These are phyloP conservation scores for Diddensiella transvaalensis DNA, from an alignment of 805 yeast species.

Conservation along the genomic window DNA sequence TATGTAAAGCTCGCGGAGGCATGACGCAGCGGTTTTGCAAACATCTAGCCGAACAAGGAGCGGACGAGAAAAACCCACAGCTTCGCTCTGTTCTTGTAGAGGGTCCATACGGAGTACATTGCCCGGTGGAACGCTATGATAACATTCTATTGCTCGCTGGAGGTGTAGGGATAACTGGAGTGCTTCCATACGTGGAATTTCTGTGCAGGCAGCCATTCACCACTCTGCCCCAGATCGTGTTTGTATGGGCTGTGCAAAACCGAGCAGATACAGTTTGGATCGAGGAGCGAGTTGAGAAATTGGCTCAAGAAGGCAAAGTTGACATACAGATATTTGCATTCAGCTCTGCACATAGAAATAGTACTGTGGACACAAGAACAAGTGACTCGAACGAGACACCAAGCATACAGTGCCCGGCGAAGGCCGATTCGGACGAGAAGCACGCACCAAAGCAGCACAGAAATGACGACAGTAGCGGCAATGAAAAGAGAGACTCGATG, in stretches of 20 bases:
- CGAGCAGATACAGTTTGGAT: slow-evolving; percentile 18
- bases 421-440: neutral
- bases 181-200: slow-evolving; percentile 44
- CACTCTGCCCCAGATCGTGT: slow-evolving; percentile 18
- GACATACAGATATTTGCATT: slow-evolving; percentile 16
- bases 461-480: neutral
- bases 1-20: slow-evolving; percentile 52
- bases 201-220: slow-evolving; percentile 19
- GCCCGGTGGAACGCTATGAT: slow-evolving; percentile 46
- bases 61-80: slow-evolving; percentile 30
- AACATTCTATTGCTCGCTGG: slow-evolving; percentile 55
- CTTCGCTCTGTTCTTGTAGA: slow-evolving; percentile 47
- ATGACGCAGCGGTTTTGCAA: slow-evolving; percentile 43
- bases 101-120: slow-evolving; percentile 56
- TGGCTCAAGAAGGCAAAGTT: slow-evolving; percentile 31
- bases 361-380: neutral
- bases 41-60: slow-evolving; percentile 34
- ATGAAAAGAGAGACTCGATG: neutral
- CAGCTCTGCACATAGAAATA: neutral
- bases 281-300: slow-evolving; percentile 20
- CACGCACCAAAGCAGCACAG: neutral
- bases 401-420: too few relatives aligned
- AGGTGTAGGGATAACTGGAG: slow-evolving; percentile 63
- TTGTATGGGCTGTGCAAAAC: slow-evolving; percentile 31
- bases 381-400: neutral